Evolutionary conservation across 2,329 filamentous ascomycete species (phyloP), one percentile per base, ranked within the genome.

Genomic region (Domatiomyces globalis): DNA sequence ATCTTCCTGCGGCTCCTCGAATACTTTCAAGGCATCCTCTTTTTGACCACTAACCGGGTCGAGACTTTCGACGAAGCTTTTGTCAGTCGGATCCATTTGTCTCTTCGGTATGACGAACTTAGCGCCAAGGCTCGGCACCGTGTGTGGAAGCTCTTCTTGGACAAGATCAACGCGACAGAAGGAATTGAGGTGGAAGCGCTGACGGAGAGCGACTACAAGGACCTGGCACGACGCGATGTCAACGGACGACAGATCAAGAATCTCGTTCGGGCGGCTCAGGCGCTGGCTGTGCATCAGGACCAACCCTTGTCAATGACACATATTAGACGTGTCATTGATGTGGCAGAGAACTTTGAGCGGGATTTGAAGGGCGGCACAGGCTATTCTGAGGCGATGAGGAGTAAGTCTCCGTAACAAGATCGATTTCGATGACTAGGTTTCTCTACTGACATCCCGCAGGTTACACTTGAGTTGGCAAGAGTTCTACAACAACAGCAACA

Each of bases 21-120:
- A 67, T 95, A 94, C 66, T 94, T 94, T 69, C 85, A 94, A 63
- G 88, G 88, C 2, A 94, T 94, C 49, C 67, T 94, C 4, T 94
- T 95, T 71, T 68, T 95, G 22, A 95, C 88, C 0, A 94, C 88
- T 2, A 94, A 94, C 64, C 80, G 87, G 1, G 86, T 94, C 1
- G 70, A 83, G 71, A 89, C 85, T 0, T 94, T 95, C 61, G 88
- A 95, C 60, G 86, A 92, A 55, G 88, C 88, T 0, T 94, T 94
- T 73, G 85, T 92, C 63, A 86, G 81, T 8, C 80, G 88, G 20
- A 61, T 61, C 27, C 87, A 94, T 65, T 83, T 94, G 60, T 85
- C 87, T 0, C 72, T 95, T 7, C 77, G 84, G 25, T 95, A 94
- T 67, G 84, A 85, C 42, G 80, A 84, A 47, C 74, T 94, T 7